A percentile compares a stretch with the other conserved stretches of the same genome.
These are phyloP conservation scores for Pyracantha coccinea DNA, from an alignment of 331 rosid species.

Conservation along the genomic window DNA sequence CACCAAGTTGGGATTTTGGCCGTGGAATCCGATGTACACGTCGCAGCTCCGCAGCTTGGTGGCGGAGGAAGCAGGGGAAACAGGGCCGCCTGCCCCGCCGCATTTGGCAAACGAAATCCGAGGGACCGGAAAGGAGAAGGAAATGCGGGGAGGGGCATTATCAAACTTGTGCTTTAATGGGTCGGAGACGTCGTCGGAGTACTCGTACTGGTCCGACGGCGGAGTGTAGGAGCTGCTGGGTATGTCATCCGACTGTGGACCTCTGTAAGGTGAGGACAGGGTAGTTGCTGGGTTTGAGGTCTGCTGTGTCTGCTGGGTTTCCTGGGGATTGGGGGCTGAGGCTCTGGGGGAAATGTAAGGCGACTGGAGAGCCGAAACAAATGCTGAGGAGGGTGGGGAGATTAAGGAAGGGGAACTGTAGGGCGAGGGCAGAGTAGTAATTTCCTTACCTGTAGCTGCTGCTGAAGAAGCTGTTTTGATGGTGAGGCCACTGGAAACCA, in stretches of 20 bases:
- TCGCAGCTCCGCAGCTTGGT: conserved; percentile 70
- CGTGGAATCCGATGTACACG: conserved; percentile 78
- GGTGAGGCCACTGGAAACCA: conserved; percentile 38
- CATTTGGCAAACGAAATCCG: conserved; percentile 60
- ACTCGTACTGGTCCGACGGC: conserved; percentile 80
- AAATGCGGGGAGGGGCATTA: conserved; percentile 57
- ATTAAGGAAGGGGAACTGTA: conserved; percentile 58
- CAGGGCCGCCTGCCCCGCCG: conserved; percentile 10
- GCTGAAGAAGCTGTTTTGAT: conserved; percentile 33
- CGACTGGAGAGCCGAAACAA: conserved; percentile 83
- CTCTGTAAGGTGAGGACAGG: conserved; percentile 27
- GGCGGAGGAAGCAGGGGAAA: conserved; percentile 46
- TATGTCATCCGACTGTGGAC: conserved; percentile 50
- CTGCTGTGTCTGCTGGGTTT: not conserved
- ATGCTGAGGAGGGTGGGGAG: conserved; percentile 86
- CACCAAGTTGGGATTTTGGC: conserved; percentile 49
- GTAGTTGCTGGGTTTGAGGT: not conserved
- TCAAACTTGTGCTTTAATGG: conserved; percentile 42
- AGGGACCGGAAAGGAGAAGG: conserved; percentile 80
- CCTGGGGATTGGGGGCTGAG: conserved; percentile 22
- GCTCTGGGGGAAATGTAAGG: conserved; percentile 89
- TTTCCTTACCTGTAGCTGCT: not conserved
- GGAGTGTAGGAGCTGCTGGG: conserved; percentile 93
- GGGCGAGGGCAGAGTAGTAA: conserved; percentile 38
- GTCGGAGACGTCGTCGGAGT: conserved; percentile 48